A percentile compares a stretch with the other conserved stretches of the same genome.
Evolutionary conservation across 257 asterid species (phyloP).

Genomic region (Capsicum baccatum): DNA sequence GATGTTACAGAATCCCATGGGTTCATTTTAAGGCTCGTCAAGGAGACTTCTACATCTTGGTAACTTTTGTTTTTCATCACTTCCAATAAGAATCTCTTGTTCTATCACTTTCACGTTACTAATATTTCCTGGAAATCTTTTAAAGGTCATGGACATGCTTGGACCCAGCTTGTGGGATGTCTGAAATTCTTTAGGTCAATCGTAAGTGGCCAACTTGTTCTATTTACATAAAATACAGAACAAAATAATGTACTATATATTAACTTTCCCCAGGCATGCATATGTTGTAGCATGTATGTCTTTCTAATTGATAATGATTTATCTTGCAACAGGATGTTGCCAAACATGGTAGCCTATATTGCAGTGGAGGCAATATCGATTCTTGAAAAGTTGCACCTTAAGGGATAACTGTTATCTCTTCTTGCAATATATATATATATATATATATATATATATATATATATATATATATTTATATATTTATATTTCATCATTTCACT

Average conservation of each 20-base stretch:
- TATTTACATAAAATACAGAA: conserved; percentile 23
- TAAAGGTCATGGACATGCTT: conserved; percentile 98
- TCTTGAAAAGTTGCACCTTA: conserved; percentile 89
- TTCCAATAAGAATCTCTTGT: neutral
- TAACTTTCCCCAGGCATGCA: neutral
- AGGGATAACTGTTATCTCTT: conserved; percentile 59
- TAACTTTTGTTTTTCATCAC: conserved; percentile 29
- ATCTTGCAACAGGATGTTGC: conserved; percentile 87
- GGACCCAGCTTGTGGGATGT: conserved; percentile 99
- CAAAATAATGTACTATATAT: neutral
- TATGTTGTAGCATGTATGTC: conserved; percentile 25
- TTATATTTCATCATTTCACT: conserved; percentile 12
- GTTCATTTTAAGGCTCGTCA: conserved; percentile 68
- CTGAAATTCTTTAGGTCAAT: conserved; percentile 91
- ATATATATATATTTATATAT: too few species aligned
- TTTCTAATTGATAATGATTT: conserved; percentile 37
- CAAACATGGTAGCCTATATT: conserved; percentile 93
- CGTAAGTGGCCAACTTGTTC: conserved; percentile 57
- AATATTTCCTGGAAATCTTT: conserved; percentile 26
- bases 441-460: too few species aligned
- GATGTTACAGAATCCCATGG: conserved; percentile 63
- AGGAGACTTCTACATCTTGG: conserved; percentile 92
- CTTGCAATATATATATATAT: neutral
- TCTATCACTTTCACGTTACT: neutral
- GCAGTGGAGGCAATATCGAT: conserved; percentile 97